Base-by-base conservation (phyloP, 495 filamentous ascomycete genomes). In the Bacidia rubella region DNA sequence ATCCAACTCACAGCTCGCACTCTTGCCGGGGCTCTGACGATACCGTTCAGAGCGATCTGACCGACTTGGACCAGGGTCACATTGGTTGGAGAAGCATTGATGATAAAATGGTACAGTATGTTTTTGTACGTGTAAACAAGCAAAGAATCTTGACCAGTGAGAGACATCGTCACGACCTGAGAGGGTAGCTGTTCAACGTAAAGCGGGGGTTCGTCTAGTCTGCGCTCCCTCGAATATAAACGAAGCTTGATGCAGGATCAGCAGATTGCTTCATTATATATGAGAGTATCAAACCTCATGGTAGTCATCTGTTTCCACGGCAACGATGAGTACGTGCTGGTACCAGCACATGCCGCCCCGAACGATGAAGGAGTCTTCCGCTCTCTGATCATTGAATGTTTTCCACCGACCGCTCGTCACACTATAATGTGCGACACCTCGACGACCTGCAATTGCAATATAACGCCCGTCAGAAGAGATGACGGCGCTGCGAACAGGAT, bases 271-370 rank as follows among this genome's bases (percentile, higher is more conserved):
- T n/a, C 29, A 5, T 5, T 35, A 35, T 35, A 35, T 35, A 35
- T 35, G 29, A 35, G 29, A 0, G 19, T 38, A 2, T 12, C 22
- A 20, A 63, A 82, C 81, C 74, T 95, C 85, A 62, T 89, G 88
- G 19, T 80, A 79, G 54, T 80, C 79, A 57, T 86, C 83, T 44
- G 80, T 79, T 64, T 97, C 93, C 26, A 95, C 82, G n/a, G 90
- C 87, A 40, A 88, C 88, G 53, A 99, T 86, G 17, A 99, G 68
- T 21, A 97, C 86, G 65, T 99, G 93, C 51, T 93, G 90, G 60
- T 90, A 87, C 93, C 93, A 99, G 60, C 89, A 95, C 88, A 99
- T 94, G 0, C 93, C 93, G 21, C 93, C 93, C 55, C 90, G 73
- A 21, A 99, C 86, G 22, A 86, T 76, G 62, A 99, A 97, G 35